These are phyloP conservation scores for Teratosphaeria nubilosa DNA, from an alignment of 2,329 filamentous ascomycete species.

Conservation along the genomic window DNA sequence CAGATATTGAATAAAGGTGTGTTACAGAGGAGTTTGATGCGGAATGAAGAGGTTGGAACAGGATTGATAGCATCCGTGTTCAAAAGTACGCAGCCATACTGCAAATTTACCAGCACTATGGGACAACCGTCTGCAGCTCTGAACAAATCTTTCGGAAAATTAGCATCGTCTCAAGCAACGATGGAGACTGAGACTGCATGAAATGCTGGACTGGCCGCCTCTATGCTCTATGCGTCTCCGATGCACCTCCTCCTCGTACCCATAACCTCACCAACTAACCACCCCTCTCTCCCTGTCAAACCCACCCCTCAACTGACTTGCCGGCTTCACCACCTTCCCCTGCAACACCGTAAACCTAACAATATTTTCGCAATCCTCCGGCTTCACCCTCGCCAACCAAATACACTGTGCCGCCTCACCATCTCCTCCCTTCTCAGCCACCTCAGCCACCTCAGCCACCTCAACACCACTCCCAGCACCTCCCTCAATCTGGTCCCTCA, in stretches of 20 bases:
- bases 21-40: too few species aligned
- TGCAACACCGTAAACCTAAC: conserved; percentile 81
- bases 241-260: neutral
- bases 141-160: too few species aligned
- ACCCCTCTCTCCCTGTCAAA: conserved; percentile 76
- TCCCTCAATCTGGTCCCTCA: conserved; percentile 11
- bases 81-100: too few species aligned
- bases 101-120: too few species aligned
- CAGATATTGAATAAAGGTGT: too few species aligned
- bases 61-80: too few species aligned
- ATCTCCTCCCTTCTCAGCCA: conserved; percentile 26
- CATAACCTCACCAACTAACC: conserved; percentile 64
- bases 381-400: conserved; percentile 75
- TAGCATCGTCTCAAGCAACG: too few species aligned
- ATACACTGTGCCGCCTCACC: conserved; percentile 69
- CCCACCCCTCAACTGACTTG: conserved; percentile 72
- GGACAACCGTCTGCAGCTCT: too few species aligned
- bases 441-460: conserved; percentile 25
- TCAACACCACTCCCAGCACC: conserved; percentile 18
- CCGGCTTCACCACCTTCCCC: conserved; percentile 88
- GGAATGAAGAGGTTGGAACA: too few species aligned
- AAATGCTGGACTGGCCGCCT: neutral
- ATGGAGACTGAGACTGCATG: neutral
- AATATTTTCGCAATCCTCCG: conserved; percentile 88
- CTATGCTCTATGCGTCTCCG: neutral